Percentiles rank a stretch among this genome's conserved stretches.
These are phyloP conservation scores for Xerocomus potaroensis DNA, from an alignment of 768 basidiomycete genomes.

Conservation along the genomic window DNA sequence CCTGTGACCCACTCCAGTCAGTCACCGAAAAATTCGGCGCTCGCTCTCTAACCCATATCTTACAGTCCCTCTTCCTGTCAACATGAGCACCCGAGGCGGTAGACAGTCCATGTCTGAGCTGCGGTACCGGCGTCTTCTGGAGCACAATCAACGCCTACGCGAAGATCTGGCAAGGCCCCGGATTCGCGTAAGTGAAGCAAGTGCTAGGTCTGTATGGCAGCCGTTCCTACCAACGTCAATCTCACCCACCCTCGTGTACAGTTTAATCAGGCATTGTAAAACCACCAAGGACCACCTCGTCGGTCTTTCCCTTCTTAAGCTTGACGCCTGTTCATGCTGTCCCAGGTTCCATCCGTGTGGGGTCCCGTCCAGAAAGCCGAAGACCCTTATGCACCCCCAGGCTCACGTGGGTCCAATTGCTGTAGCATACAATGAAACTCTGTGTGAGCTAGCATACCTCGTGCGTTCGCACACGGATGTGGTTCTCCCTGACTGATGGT, in stretches of 20 bases:
- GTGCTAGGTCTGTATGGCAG: constrained; percentile 46
- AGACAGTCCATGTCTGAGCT: constrained; percentile 77
- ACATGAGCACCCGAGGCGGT: constrained; percentile 61
- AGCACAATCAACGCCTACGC: constrained; percentile 68
- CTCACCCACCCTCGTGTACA: constrained; percentile 26
- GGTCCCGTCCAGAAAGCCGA: constrained; percentile 88
- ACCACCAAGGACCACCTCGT: constrained; percentile 69
- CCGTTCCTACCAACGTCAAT: neutral
- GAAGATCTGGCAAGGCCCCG: constrained; percentile 72
- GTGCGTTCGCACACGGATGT: neutral
- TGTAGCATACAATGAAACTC: constrained; percentile 55
- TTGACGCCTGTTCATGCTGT: constrained; percentile 14
- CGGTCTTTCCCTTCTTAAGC: constrained; percentile 21
- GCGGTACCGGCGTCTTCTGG: constrained; percentile 71
- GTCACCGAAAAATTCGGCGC: neutral
- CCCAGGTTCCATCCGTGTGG: constrained; percentile 93
- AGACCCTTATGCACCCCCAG: constrained; percentile 85
- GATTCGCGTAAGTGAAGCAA: constrained; percentile 70
- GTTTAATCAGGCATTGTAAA: constrained; percentile 72
- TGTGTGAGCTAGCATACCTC: neutral
- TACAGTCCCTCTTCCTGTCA: constrained; percentile 7
- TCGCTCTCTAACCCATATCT: neutral
- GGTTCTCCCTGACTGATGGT: neutral
- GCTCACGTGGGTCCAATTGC: constrained; percentile 44
- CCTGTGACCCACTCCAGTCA: neutral